phyloP scores from a whole-genome alignment of 2,329 filamentous ascomycete genomes.

The Fusarium sp. region DNA sequence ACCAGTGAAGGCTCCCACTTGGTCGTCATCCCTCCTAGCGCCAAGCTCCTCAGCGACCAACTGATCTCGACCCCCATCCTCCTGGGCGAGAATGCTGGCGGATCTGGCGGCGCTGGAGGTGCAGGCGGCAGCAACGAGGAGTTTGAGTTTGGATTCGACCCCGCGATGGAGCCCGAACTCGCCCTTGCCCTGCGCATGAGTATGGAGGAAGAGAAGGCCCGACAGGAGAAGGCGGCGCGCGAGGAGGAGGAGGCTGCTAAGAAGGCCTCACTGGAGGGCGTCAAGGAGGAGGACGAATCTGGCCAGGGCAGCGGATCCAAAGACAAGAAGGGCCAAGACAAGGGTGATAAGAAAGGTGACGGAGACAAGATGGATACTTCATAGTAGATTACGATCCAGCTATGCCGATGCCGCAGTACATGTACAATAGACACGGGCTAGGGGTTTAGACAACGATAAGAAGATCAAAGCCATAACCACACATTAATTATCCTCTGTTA shows the following conservation, averaged over 20 bases:
- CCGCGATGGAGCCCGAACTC: slow-evolving; percentile 90
- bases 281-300: slow-evolving; percentile 82
- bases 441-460: slow-evolving; percentile 44
- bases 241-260: slow-evolving; percentile 79
- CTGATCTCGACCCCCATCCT: slow-evolving; percentile 91
- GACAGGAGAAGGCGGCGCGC: slow-evolving; percentile 86
- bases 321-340: slow-evolving; percentile 80
- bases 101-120: slow-evolving; percentile 67
- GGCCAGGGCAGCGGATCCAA: slow-evolving; percentile 59
- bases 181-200: slow-evolving; percentile 96
- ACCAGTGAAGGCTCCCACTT: slow-evolving; percentile 91
- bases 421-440: slow-evolving; percentile 50
- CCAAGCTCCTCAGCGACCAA: slow-evolving; percentile 92
- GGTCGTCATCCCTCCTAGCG: slow-evolving; percentile 89
- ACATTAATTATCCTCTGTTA: slow-evolving; percentile 22
- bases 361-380: slow-evolving; percentile 89
- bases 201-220: slow-evolving; percentile 96
- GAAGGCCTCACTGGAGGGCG: slow-evolving; percentile 82
- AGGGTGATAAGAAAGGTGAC: slow-evolving; percentile 76
- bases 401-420: slow-evolving; percentile 48
- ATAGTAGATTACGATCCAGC: slow-evolving; percentile 51
- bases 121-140: slow-evolving; percentile 73
- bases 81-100: slow-evolving; percentile 79
- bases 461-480: slow-evolving; percentile 44
- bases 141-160: slow-evolving; percentile 85